A percentile compares a stretch with the other conserved stretches of the same genome.
phyloP scores from a whole-genome alignment of 768 basidiomycete species.

The Lentinula detonsa region DNA sequence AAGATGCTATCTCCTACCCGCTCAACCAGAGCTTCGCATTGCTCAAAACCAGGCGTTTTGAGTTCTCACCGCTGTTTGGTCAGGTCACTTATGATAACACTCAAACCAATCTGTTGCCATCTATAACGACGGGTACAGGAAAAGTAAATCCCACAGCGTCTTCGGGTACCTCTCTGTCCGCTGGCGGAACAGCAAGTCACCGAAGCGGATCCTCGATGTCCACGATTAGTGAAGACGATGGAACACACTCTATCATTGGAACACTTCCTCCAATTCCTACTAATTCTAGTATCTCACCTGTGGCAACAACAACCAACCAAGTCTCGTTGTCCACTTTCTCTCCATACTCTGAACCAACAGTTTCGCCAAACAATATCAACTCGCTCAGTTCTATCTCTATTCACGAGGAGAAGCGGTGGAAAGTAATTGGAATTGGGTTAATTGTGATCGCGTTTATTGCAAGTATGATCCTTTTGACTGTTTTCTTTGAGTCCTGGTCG shows the following conservation, averaged over 20 bases:
- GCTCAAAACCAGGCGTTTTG: not conserved
- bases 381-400: slow-evolving; percentile 23
- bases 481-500: slow-evolving; percentile 73
- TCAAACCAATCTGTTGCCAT: not conserved
- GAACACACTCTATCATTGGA: slow-evolving; percentile 1
- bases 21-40: not conserved
- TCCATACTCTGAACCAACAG: not conserved
- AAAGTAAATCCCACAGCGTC: not conserved
- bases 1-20: not conserved
- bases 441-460: slow-evolving; percentile 58
- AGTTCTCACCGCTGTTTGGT: not conserved
- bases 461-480: slow-evolving; percentile 45
- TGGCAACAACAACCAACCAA: not conserved
- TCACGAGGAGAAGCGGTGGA: slow-evolving; percentile 52
- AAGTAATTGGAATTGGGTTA: slow-evolving; percentile 62
- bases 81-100: no score
- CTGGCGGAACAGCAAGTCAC: not conserved
- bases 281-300: not conserved
- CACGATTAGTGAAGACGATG: not conserved
- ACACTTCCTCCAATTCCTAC: not conserved
- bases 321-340: not conserved
- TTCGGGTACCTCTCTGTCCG: not conserved
- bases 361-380: slow-evolving; percentile 10
- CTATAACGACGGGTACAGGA: not conserved
- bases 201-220: not conserved